A percentile compares a stretch with the other conserved stretches of the same genome.
Evolutionary conservation across 2,329 filamentous ascomycete species (phyloP).

Genomic region (Aspergillus cejpii): DNA sequence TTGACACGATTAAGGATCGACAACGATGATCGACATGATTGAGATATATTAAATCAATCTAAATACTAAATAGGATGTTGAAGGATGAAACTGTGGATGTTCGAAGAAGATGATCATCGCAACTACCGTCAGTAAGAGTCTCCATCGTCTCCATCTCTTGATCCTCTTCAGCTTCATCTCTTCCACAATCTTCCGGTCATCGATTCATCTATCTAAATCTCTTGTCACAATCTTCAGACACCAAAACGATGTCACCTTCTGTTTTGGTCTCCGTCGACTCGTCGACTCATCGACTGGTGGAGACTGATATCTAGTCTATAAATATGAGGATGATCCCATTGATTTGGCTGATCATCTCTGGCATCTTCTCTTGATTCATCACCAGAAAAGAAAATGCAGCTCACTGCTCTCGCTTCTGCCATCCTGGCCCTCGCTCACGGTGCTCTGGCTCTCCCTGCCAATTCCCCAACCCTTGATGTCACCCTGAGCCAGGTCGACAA

Average conservation of each 20-base stretch:
- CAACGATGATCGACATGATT: background rate
- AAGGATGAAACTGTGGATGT: no score
- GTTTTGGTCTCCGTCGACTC: background rate
- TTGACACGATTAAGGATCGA: background rate
- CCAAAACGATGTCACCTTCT: conserved; percentile 14
- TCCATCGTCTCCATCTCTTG: no score
- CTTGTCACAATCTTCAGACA: background rate
- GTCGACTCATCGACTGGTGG: no score
- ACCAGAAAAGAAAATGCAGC: conserved; percentile 15
- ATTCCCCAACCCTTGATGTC: conserved; percentile 24
- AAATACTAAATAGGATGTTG: no score
- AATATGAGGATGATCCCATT: background rate
- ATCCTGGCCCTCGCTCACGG: conserved; percentile 19
- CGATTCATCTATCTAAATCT: no score
- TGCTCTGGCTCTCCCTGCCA: conserved; percentile 16
- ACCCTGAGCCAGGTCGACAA: conserved; percentile 27
- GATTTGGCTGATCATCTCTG: background rate
- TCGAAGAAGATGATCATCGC: no score
- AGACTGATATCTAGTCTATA: background rate
- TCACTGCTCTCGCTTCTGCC: conserved; percentile 16
- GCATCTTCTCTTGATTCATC: background rate
- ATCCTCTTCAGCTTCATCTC: no score
- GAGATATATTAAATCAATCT: no score
- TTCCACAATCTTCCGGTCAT: no score
- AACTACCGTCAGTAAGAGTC: no score